Evolutionary conservation across 2,329 filamentous ascomycete genomes (phyloP).

Genomic region (Stachybotrys chartarum): DNA sequence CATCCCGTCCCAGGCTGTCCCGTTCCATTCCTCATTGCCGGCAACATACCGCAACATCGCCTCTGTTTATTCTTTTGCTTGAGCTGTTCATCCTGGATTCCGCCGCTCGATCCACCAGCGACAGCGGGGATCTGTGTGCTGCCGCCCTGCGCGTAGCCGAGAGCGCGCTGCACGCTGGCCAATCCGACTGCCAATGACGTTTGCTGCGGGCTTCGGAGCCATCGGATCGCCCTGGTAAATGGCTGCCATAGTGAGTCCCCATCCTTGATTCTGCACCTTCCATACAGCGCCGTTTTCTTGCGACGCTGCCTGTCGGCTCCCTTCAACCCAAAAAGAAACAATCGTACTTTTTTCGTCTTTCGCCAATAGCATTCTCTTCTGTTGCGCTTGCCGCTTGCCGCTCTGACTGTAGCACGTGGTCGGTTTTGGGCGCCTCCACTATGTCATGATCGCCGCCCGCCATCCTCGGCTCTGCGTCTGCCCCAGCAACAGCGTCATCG

Average conservation of each 20-base stretch:
- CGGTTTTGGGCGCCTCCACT: not conserved
- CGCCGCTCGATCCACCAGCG: not conserved
- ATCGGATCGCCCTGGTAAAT: slow-evolving; percentile 18
- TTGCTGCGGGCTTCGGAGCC: slow-evolving; percentile 12
- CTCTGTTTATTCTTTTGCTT: not conserved
- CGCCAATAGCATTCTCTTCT: not conserved
- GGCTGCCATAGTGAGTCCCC: slow-evolving; percentile 26
- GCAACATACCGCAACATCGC: not conserved
- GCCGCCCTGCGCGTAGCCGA: not conserved
- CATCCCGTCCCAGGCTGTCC: not conserved
- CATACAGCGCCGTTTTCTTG: not conserved
- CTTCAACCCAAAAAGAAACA: not conserved
- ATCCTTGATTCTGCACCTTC: not conserved
- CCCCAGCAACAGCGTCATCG: not conserved
- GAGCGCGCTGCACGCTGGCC: not conserved
- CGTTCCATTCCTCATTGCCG: not conserved
- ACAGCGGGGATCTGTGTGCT: not conserved
- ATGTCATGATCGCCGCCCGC: not conserved
- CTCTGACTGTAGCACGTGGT: not conserved
- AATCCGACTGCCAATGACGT: slow-evolving; percentile 17
- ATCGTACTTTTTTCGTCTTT: not conserved
- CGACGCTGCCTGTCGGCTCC: not conserved
- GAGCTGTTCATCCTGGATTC: not conserved
- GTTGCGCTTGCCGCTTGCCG: not conserved
- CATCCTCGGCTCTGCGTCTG: not conserved